Conservation (phyloP, 345 rosid genomes). For the Euclidium syriacum region DNA sequence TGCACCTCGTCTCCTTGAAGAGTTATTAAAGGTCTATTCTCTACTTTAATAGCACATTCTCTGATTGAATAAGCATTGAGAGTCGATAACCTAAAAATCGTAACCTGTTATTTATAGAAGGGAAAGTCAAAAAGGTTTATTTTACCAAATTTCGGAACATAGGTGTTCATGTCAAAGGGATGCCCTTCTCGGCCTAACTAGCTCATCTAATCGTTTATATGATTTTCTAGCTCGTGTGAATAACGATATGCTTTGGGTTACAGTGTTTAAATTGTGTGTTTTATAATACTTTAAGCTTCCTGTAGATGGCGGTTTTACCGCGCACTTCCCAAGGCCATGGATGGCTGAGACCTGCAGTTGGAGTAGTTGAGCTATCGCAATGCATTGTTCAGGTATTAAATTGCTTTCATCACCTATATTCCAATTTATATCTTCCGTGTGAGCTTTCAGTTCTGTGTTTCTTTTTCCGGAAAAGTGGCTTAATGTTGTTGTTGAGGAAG, state of each 20-base stretch:
- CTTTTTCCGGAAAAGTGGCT: constrained; percentile 2
- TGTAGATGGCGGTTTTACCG: constrained; percentile 92
- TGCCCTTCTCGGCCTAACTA: neutral
- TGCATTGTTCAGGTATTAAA: constrained; percentile 80
- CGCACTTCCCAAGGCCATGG: constrained; percentile 92
- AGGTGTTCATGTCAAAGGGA: neutral
- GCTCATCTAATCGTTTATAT: neutral
- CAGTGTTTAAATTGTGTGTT: neutral
- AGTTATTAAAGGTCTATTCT: constrained; percentile 73
- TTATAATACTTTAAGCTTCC: constrained; percentile 5
- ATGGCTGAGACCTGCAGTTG: constrained; percentile 96
- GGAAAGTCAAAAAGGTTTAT: neutral
- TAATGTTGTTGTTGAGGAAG: constrained; percentile 4
- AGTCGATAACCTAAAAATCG: neutral
- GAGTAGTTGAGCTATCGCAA: constrained; percentile 95
- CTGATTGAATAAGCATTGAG: neutral
- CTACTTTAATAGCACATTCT: neutral
- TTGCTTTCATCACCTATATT: constrained; percentile 1
- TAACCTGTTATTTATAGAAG: neutral
- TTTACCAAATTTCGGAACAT: neutral
- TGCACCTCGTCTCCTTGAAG: constrained; percentile 96
- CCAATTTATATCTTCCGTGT: neutral
- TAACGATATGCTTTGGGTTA: neutral
- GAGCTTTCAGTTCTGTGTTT: neutral
- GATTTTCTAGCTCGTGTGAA: neutral